Percentiles rank a stretch among this genome's conserved stretches.
Conservation (phyloP, 139 green algal species). For the Chlamydomonas asymmetrica region DNA sequence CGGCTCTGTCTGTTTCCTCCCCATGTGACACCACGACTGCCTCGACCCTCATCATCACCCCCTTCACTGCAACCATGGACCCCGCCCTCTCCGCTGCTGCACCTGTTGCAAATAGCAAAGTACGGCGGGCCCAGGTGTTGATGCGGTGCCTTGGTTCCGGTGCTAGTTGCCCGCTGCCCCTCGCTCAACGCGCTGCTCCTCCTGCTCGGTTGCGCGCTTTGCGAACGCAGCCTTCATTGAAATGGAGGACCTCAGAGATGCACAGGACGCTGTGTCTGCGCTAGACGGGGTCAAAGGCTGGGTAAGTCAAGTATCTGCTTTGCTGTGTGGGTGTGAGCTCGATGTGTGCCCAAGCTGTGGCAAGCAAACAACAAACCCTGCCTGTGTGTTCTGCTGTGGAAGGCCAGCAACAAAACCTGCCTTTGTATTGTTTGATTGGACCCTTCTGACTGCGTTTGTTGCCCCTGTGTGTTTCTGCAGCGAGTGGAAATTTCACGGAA, state of each 20-base stretch:
- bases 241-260: slow-evolving; percentile 56
- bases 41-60: too few relatives aligned
- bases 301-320: slow-evolving; percentile 8
- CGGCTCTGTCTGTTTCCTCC: too few relatives aligned
- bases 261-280: slow-evolving; percentile 55
- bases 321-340: not conserved
- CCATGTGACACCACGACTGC: slow-evolving; percentile 8
- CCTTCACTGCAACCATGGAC: too few relatives aligned
- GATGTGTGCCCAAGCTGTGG: not conserved
- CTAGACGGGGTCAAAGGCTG: slow-evolving; percentile 49
- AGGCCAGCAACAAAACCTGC: not conserved
- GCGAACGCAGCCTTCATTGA: slow-evolving; percentile 46
- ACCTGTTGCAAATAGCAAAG: too few relatives aligned
- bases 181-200: not conserved
- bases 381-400: too few relatives aligned
- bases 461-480: not conserved
- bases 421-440: not conserved
- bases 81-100: too few relatives aligned
- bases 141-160: too few relatives aligned
- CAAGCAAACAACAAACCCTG: too few relatives aligned
- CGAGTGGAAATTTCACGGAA: slow-evolving; percentile 32
- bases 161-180: not conserved
- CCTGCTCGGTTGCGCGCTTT: too few relatives aligned
- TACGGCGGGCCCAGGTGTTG: too few relatives aligned
- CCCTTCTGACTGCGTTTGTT: not conserved